These are phyloP conservation scores for Actinomortierella ambigua DNA, from an alignment of 371 early-diverging fungal species.

Conservation along the genomic window DNA sequence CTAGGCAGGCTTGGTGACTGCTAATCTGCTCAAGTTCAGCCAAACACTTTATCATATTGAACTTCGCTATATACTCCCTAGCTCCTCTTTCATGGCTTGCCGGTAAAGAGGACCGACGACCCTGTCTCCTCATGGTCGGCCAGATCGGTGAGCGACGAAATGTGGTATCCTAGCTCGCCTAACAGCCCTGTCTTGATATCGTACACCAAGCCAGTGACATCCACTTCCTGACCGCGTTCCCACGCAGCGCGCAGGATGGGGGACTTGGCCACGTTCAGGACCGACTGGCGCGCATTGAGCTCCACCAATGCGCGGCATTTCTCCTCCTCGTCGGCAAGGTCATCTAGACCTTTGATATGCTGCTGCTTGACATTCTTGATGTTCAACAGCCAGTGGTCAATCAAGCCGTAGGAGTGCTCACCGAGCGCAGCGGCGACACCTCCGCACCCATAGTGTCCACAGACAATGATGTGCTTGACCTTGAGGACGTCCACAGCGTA, in stretches of 20 bases:
- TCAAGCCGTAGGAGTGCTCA: slow-evolving; percentile 71
- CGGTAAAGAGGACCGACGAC: slow-evolving; percentile 23
- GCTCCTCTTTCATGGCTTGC: too few species aligned
- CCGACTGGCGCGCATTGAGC: slow-evolving; percentile 79
- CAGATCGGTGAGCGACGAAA: slow-evolving; percentile 38
- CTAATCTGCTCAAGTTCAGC: too few species aligned
- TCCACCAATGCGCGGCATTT: slow-evolving; percentile 64
- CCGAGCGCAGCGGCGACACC: slow-evolving; percentile 79
- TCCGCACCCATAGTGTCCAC: slow-evolving; percentile 92
- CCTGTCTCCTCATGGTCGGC: slow-evolving; percentile 34
- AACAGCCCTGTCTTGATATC: slow-evolving; percentile 71
- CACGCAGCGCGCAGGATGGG: slow-evolving; percentile 87
- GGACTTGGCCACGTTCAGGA: slow-evolving; percentile 73
- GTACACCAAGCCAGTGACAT: slow-evolving; percentile 87
- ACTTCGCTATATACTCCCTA: too few species aligned
- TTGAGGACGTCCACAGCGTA: slow-evolving; percentile 91
- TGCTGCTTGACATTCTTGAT: slow-evolving; percentile 78
- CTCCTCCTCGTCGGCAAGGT: slow-evolving; percentile 46
- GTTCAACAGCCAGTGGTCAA: slow-evolving; percentile 86
- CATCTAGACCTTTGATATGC: slow-evolving; percentile 57
- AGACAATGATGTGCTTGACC: slow-evolving; percentile 92
- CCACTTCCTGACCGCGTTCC: slow-evolving; percentile 73
- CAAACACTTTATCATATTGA: too few species aligned
- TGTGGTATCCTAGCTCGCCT: slow-evolving; percentile 51
- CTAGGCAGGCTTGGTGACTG: too few species aligned